phyloP scores from a whole-genome alignment of 2,329 filamentous ascomycete genomes.

The Colletotrichum sp. region DNA sequence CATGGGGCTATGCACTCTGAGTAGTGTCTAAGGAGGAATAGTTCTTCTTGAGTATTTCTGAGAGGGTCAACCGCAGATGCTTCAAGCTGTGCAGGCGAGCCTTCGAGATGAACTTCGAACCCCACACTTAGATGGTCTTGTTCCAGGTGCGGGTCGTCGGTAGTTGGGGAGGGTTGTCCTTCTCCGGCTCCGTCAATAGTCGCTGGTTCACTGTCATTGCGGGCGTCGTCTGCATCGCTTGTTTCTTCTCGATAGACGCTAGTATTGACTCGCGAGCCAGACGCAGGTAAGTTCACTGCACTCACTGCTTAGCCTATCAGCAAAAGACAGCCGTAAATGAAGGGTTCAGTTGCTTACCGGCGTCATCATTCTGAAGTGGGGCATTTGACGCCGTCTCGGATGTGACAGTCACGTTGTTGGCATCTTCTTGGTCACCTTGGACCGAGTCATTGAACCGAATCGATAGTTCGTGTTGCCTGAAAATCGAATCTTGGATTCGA shows the following conservation, averaged over 20 bases:
- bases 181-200: background rate
- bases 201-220: background rate
- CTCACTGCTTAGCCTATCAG: background rate
- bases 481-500: background rate
- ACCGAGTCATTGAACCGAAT: background rate
- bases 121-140: background rate
- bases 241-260: background rate
- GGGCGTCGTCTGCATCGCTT: background rate
- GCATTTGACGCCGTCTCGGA: background rate
- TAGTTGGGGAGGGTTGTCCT: fast-evolving
- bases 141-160: too few relatives aligned
- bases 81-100: background rate
- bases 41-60: background rate
- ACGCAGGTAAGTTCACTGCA: background rate
- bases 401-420: background rate
- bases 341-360: background rate
- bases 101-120: background rate
- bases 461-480: background rate
- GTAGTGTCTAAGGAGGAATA: background rate
- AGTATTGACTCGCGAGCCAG: background rate
- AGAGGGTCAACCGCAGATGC: background rate
- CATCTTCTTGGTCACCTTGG: background rate
- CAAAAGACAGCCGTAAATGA: background rate
- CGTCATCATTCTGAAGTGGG: background rate
- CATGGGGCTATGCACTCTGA: background rate